Conservation (phyloP, 495 filamentous ascomycete genomes). For the Tuber melanosporum region DNA sequence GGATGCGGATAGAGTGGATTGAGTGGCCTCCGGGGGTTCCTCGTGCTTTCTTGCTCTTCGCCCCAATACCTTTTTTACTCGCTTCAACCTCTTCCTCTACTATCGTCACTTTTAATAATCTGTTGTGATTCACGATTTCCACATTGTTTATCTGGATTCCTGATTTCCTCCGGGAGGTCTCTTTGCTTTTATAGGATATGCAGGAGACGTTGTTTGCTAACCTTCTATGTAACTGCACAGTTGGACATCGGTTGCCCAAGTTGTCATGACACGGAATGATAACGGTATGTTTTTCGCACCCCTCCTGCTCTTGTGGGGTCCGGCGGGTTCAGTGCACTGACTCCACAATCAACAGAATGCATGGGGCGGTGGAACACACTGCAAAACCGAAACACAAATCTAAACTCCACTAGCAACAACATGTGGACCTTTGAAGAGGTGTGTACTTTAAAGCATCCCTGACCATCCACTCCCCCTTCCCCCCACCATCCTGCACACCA, state of each 20-base stretch:
- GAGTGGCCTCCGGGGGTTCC: not conserved
- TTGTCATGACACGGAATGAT: conserved; percentile 34
- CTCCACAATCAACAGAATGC: conserved; percentile 31
- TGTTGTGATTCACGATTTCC: not conserved
- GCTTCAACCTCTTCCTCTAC: not conserved
- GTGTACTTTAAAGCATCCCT: conserved; percentile 17
- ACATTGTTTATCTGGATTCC: not conserved
- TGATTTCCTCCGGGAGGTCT: not conserved
- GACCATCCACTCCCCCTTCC: not conserved
- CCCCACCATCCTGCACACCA: not conserved
- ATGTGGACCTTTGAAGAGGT: conserved; percentile 32
- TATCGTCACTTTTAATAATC: not conserved
- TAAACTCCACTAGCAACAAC: conserved; percentile 14
- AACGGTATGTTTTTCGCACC: conserved; percentile 22
- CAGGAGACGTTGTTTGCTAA: conserved; percentile 14
- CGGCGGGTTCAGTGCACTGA: conserved; percentile 20
- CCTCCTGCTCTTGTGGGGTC: conserved; percentile 6
- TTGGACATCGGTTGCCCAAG: conserved; percentile 32
- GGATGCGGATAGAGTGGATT: not conserved
- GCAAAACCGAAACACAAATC: conserved; percentile 15
- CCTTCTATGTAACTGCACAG: conserved; percentile 19
- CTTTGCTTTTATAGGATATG: not conserved
- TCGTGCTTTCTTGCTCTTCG: not conserved
- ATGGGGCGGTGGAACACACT: conserved; percentile 37
- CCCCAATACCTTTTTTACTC: not conserved